Conservation (phyloP, 495 filamentous ascomycete species). For the Penicillium verhagenii region DNA sequence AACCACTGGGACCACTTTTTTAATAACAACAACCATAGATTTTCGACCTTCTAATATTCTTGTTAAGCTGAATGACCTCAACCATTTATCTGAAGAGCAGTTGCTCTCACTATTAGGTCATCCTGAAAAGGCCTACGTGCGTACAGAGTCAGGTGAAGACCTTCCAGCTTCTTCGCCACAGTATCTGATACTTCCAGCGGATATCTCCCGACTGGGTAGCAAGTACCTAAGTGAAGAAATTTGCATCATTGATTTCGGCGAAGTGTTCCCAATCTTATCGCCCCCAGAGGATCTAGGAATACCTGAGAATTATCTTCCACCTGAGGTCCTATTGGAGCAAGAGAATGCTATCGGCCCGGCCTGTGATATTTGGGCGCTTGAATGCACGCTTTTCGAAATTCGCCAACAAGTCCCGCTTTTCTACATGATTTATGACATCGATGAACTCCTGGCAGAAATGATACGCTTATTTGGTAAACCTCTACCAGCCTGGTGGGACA, state of each 20-base stretch:
- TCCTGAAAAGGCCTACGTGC: background rate
- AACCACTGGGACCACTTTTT: too few relatives aligned
- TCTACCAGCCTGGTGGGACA: background rate
- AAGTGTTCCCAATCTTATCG: background rate
- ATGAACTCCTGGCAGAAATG: background rate
- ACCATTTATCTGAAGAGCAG: background rate
- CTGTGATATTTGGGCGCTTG: background rate
- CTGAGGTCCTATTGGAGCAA: background rate
- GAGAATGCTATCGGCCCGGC: background rate
- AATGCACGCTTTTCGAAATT: background rate
- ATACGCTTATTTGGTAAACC: background rate
- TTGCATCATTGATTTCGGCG: background rate
- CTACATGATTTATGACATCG: background rate
- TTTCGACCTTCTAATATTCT: background rate
- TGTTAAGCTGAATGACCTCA: background rate
- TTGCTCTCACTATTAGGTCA: background rate
- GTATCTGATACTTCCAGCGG: background rate
- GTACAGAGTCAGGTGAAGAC: background rate
- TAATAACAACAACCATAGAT: background rate
- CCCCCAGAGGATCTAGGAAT: background rate
- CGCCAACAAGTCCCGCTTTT: background rate
- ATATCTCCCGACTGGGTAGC: background rate
- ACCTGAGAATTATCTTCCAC: background rate
- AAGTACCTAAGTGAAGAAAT: background rate
- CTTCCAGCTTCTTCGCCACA: background rate